A percentile compares a stretch with the other conserved stretches of the same genome.
Conservation (phyloP, 2,329 filamentous ascomycete species). For the Thielaviopsis cerberus region DNA sequence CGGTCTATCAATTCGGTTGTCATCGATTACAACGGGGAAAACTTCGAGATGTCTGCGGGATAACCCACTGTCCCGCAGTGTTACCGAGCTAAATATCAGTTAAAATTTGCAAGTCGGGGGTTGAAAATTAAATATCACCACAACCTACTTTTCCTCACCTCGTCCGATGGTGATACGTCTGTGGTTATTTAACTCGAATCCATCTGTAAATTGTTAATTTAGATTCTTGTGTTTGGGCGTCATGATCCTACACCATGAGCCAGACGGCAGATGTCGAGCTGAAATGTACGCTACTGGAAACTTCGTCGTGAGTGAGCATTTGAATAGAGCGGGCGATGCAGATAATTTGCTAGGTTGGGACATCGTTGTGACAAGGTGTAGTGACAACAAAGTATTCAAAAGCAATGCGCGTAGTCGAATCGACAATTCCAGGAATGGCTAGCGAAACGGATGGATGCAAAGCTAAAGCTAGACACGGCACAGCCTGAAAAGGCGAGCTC, state of each 20-base stretch:
- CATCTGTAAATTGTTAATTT: background rate
- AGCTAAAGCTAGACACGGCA: background rate
- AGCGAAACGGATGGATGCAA: background rate
- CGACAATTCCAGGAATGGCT: background rate
- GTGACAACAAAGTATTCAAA: background rate
- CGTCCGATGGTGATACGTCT: conserved; percentile 5
- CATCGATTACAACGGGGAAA: conserved; percentile 8
- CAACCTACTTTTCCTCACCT: conserved; percentile 2
- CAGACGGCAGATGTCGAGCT: conserved; percentile 4
- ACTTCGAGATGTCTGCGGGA: conserved; percentile 12
- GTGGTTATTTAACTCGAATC: conserved; percentile 3
- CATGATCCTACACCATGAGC: conserved; percentile 1
- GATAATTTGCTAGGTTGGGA: background rate
- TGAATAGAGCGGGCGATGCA: background rate
- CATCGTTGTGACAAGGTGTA: background rate
- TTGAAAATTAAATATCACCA: background rate
- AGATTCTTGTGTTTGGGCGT: background rate
- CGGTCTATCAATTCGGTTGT: background rate
- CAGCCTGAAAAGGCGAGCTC: background rate
- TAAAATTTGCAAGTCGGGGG: background rate
- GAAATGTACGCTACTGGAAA: conserved; percentile 1
- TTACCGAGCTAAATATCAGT: background rate
- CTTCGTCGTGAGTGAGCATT: background rate
- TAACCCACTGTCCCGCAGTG: conserved; percentile 5
- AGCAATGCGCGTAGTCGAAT: background rate